phyloP scores from a whole-genome alignment of 73 alveolate species.

The Paramecium sexaurelia region DNA sequence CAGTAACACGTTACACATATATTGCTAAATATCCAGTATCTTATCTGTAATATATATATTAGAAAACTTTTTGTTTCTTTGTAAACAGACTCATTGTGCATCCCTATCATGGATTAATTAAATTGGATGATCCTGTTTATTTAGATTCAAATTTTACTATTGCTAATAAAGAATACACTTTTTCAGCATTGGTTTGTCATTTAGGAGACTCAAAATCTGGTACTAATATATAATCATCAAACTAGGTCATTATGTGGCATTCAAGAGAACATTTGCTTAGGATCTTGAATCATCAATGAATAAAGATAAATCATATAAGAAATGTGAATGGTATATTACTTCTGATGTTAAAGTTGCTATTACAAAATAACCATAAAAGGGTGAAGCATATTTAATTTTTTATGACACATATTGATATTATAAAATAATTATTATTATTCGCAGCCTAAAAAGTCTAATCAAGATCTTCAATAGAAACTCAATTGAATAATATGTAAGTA shows the following conservation, averaged over 20 bases:
- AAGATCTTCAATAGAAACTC: too few relatives aligned
- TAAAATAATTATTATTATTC: not conserved
- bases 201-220: not conserved
- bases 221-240: not conserved
- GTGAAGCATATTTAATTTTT: constrained; percentile 17
- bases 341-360: not conserved
- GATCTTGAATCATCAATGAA: not conserved
- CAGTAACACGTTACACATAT: not conserved
- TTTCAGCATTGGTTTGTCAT: constrained; percentile 26
- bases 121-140: not conserved
- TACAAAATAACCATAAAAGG: not conserved
- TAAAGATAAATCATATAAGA: not conserved
- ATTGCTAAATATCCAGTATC: constrained; percentile 33
- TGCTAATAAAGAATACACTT: not conserved
- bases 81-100: not conserved
- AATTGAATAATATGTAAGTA: not conserved
- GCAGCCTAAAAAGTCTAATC: too few relatives aligned
- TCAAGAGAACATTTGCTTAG: constrained; percentile 10
- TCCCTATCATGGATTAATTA: not conserved
- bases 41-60: not conserved
- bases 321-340: not conserved
- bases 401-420: constrained; percentile 10
- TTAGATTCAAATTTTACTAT: not conserved
- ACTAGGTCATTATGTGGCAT: not conserved
- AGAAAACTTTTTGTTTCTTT: constrained; percentile 29